Evolutionary conservation across 2,329 filamentous ascomycete genomes (phyloP).

Genomic region (Knoxdaviesia capensis): DNA sequence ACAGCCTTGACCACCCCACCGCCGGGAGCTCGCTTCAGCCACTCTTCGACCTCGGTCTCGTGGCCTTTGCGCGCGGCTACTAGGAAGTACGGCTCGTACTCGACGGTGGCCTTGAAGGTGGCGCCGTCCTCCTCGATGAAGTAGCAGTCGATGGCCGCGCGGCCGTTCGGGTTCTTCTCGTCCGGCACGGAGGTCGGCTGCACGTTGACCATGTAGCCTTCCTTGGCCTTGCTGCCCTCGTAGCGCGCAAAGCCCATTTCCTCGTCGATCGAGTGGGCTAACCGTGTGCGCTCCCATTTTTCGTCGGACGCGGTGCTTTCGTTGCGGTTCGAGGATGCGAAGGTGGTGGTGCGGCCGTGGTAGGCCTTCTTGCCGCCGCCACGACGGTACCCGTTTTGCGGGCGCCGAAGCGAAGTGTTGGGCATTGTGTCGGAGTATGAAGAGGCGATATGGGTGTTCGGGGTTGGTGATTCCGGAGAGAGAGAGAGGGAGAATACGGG

Average conservation of each 20-base stretch:
- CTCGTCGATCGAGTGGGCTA: conserved; percentile 84
- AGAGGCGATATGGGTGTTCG: conserved; percentile 5
- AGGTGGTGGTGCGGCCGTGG: conserved; percentile 56
- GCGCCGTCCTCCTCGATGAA: conserved; percentile 64
- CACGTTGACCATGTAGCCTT: conserved; percentile 92
- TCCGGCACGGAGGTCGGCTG: conserved; percentile 79
- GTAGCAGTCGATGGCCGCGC: conserved; percentile 87
- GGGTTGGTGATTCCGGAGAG: conserved; percentile 2
- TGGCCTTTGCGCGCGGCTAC: conserved; percentile 74
- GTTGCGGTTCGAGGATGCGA: conserved; percentile 56
- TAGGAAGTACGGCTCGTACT: conserved; percentile 93
- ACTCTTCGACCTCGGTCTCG: conserved; percentile 91
- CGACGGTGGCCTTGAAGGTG: conserved; percentile 88
- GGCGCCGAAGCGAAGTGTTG: conserved; percentile 36
- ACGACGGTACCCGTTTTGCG: conserved; percentile 47
- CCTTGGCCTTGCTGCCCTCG: conserved; percentile 62
- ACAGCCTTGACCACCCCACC: conserved; percentile 70
- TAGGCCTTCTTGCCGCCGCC: conserved; percentile 48
- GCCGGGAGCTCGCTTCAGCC: conserved; percentile 57
- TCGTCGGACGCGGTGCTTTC: conserved; percentile 88
- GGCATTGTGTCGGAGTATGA: conserved; percentile 24
- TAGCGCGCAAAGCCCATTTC: conserved; percentile 84
- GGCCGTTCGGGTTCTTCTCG: conserved; percentile 61
- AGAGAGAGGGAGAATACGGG: background rate
- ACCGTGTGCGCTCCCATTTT: conserved; percentile 65